A percentile compares a stretch with the other conserved stretches of the same genome.
phyloP scores from a whole-genome alignment of 306 rosid genomes.

The Pterocarpus santalinus region DNA sequence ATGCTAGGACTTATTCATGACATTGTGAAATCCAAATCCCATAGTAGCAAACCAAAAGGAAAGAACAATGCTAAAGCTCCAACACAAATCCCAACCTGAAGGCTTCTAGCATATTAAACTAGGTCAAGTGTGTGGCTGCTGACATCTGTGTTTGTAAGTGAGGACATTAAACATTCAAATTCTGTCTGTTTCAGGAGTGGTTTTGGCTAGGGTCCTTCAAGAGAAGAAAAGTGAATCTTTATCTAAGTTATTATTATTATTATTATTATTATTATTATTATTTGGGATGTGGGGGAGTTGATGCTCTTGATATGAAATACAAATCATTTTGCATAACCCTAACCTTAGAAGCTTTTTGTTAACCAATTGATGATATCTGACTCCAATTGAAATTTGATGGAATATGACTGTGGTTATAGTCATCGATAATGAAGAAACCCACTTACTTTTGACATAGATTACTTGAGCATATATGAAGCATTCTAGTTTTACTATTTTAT shows the following conservation, averaged over 20 bases:
- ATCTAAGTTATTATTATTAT: background rate
- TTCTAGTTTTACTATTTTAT: constrained; percentile 11
- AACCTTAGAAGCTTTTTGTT: background rate
- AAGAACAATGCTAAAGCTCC: constrained; percentile 30
- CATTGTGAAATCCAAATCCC: background rate
- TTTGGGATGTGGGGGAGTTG: constrained; percentile 23
- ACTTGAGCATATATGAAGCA: constrained; percentile 14
- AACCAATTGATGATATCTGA: background rate
- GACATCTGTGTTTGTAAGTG: constrained; percentile 12
- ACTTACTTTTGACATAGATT: constrained; percentile 2
- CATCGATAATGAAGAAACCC: constrained; percentile 3
- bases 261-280: background rate
- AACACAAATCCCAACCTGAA: constrained; percentile 19
- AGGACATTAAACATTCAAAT: constrained; percentile 24
- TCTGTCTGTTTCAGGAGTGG: constrained; percentile 25
- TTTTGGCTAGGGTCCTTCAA: background rate
- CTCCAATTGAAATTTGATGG: constrained; percentile 27
- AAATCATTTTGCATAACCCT: constrained; percentile 20
- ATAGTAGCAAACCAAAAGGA: constrained; percentile 15
- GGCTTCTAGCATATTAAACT: constrained; percentile 14
- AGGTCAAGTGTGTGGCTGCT: constrained; percentile 28
- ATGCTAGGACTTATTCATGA: constrained; percentile 9
- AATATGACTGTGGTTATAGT: background rate
- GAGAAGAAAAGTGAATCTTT: background rate
- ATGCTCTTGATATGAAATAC: background rate